Evolutionary conservation across 2,329 filamentous ascomycete genomes (phyloP).

Genomic region (Penicillium sp.): DNA sequence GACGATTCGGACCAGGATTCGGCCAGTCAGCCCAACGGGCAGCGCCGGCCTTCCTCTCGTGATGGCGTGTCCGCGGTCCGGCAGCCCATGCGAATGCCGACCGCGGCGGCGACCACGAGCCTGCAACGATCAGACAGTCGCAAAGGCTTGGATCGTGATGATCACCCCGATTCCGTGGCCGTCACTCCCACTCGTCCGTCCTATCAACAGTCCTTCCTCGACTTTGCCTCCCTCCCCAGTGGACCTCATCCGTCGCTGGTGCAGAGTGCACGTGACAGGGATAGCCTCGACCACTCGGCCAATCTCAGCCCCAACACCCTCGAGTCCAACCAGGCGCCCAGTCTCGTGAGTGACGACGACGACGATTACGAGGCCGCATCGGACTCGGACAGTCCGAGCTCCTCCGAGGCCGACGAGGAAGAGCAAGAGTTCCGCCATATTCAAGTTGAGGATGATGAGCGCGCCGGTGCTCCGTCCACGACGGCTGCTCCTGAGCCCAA

Average conservation of each 20-base stretch:
- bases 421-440: constrained; percentile 44
- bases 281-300: constrained; percentile 36
- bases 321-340: constrained; percentile 70
- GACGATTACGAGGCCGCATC: constrained; percentile 68
- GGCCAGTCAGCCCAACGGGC: constrained; percentile 17
- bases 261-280: constrained; percentile 41
- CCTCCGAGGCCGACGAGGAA: constrained; percentile 49
- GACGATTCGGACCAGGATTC: constrained; percentile 35
- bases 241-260: constrained; percentile 7
- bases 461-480: constrained; percentile 27
- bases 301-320: constrained; percentile 65
- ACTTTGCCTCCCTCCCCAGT: constrained; percentile 43
- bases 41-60: constrained; percentile 15
- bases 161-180: constrained; percentile 36
- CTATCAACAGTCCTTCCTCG: constrained; percentile 19
- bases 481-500: constrained; percentile 30
- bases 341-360: constrained; percentile 68
- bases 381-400: constrained; percentile 52
- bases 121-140: constrained; percentile 51
- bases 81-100: constrained; percentile 53
- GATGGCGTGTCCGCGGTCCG: constrained; percentile 27
- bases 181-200: constrained; percentile 31
- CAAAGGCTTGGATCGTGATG: constrained; percentile 46
- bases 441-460: constrained; percentile 43
- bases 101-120: constrained; percentile 42